phyloP scores from a whole-genome alignment of 371 early-diverging fungal genomes.

The Mucor lusitanicus region DNA sequence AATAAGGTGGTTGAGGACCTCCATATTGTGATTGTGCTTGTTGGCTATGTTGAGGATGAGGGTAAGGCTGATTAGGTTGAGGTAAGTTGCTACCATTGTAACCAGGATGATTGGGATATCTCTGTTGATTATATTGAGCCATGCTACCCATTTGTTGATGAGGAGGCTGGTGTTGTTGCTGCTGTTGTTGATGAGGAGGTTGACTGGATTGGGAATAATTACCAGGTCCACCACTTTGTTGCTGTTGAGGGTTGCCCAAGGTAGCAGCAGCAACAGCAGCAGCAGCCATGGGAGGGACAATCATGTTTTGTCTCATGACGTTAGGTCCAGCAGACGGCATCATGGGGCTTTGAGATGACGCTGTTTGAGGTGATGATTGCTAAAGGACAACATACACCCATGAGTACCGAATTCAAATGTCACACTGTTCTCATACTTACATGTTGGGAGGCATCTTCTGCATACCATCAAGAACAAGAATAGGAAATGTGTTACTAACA shows the following conservation, averaged over 20 bases:
- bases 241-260: not conserved
- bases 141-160: not conserved
- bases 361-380: slow-evolving; percentile 14
- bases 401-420: not conserved
- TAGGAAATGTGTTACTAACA: not conserved
- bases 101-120: slow-evolving; percentile 1
- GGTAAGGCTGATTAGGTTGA: not conserved
- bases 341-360: slow-evolving; percentile 11
- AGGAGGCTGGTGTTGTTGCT: not conserved
- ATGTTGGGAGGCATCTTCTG: not conserved
- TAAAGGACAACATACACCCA: not conserved
- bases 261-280: not conserved
- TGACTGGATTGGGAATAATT: not conserved
- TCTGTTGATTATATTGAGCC: slow-evolving; percentile 5
- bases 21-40: slow-evolving; percentile 3
- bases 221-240: not conserved
- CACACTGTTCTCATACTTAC: not conserved
- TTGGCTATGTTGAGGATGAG: slow-evolving; percentile 2
- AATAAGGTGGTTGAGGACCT: slow-evolving; percentile 5
- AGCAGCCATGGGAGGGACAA: not conserved
- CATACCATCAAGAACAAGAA: not conserved
- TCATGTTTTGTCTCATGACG: not conserved
- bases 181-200: not conserved
- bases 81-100: not conserved
- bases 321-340: slow-evolving; percentile 12